Conservation (phyloP, 78 protist species). For the Monocercomonoides exilis region DNA sequence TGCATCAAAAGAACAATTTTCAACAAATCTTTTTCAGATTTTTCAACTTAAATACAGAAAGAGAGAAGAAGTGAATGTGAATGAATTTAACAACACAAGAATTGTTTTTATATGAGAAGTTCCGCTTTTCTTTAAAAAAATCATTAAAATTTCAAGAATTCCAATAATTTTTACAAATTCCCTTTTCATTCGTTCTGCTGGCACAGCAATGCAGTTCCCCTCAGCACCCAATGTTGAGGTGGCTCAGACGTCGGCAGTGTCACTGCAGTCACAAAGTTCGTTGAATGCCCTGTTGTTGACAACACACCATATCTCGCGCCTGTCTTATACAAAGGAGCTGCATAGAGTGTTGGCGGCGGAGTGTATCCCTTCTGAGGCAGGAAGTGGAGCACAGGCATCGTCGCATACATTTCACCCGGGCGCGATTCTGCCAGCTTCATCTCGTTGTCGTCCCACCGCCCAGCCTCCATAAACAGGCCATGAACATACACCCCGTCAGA, state of each 20-base stretch:
- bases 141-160: not conserved
- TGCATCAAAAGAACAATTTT: not conserved
- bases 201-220: not conserved
- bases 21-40: not conserved
- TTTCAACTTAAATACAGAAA: not conserved
- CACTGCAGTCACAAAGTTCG: constrained; percentile 11
- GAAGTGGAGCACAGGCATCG: constrained; percentile 8
- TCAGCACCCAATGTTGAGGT: not conserved
- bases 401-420: not conserved
- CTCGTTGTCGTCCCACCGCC: constrained; percentile 10
- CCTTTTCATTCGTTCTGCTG: not conserved
- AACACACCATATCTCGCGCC: constrained; percentile 6
- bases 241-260: not conserved
- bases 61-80: not conserved
- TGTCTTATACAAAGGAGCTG: constrained; percentile 12
- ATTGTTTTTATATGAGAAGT: not conserved
- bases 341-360: not conserved
- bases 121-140: not conserved
- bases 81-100: not conserved
- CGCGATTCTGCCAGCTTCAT: not conserved
- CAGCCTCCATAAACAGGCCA: constrained; percentile 36
- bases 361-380: constrained; percentile 2
- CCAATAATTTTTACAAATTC: not conserved
- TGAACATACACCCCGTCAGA: constrained; percentile 20
- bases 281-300: constrained; percentile 9